Percentiles rank a stretch among this genome's conserved stretches.
Evolutionary conservation across 345 rosid species (phyloP).

Genomic region (Hibiscus trionum): DNA sequence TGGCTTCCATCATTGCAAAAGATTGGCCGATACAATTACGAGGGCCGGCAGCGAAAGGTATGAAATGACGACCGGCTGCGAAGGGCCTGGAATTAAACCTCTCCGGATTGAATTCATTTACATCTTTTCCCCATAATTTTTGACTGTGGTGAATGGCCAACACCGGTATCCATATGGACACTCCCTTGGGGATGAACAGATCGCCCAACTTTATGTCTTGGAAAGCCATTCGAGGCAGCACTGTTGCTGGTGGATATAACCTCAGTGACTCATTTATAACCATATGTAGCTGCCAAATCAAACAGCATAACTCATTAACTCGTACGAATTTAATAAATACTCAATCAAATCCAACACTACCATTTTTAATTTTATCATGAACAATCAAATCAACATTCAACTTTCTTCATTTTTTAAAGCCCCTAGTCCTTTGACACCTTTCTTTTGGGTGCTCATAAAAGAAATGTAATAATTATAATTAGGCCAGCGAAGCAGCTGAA

Average conservation of each 20-base stretch:
- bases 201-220: conserved; percentile 78
- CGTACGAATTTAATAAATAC: too few species aligned
- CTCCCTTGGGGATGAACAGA: conserved; percentile 73
- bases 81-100: conserved; percentile 49
- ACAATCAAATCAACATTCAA: neutral
- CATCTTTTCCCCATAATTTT: conserved; percentile 90
- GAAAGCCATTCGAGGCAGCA: conserved; percentile 89
- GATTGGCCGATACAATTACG: conserved; percentile 72
- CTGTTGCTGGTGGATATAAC: conserved; percentile 85
- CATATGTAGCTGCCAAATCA: conserved; percentile 54
- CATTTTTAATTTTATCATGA: too few species aligned
- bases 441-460: neutral
- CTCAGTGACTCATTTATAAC: conserved; percentile 86
- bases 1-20: conserved; percentile 85
- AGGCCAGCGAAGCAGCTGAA: conserved; percentile 2
- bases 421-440: neutral
- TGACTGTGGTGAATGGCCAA: conserved; percentile 84
- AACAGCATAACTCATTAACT: neutral
- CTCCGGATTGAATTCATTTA: conserved; percentile 74
- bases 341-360: too few species aligned
- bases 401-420: neutral
- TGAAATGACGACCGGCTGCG: conserved; percentile 49
- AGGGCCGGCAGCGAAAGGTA: conserved; percentile 79
- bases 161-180: conserved; percentile 91
- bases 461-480: neutral